phyloP scores from a whole-genome alignment of 352 stramenopile genomes.

The Hyaloperonospora arabidopsidis region DNA sequence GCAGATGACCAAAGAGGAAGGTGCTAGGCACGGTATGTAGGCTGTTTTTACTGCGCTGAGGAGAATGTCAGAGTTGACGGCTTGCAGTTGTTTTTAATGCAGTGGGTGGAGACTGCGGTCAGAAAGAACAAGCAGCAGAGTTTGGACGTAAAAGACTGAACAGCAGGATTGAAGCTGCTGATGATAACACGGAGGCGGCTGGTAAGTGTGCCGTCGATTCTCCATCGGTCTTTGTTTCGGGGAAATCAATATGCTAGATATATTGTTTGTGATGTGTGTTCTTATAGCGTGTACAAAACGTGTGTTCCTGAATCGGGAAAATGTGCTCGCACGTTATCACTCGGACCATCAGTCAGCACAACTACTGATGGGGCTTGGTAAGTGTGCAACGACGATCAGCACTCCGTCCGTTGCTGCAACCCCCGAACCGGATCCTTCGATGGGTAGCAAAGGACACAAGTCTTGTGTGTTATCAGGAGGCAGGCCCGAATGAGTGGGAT shows the following conservation, averaged over 20 bases:
- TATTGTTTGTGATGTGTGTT: neutral
- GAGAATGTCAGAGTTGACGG: neutral
- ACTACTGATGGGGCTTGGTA: conserved; percentile 49
- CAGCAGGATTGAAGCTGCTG: conserved; percentile 21
- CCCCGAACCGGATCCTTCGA: conserved; percentile 7
- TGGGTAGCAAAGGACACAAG: conserved; percentile 9
- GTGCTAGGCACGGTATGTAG: conserved; percentile 14
- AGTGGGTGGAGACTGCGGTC: conserved; percentile 24
- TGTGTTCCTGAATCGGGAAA: conserved; percentile 17
- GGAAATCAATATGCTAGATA: conserved; percentile 2
- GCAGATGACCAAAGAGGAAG: conserved; percentile 22
- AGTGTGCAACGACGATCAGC: conserved; percentile 17
- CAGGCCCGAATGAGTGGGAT: no score
- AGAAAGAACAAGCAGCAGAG: conserved; percentile 7
- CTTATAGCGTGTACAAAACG: conserved; percentile 26
- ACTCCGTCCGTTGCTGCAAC: conserved; percentile 10
- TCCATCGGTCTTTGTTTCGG: neutral
- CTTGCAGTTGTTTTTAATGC: conserved; percentile 15
- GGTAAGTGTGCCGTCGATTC: conserved; percentile 8
- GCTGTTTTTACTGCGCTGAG: neutral
- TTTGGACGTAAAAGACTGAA: conserved; percentile 18
- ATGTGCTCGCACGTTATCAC: conserved; percentile 13
- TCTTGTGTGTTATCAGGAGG: conserved; percentile 1
- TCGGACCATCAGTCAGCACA: conserved; percentile 44
- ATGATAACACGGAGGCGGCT: conserved; percentile 15